Evolutionary conservation across 768 basidiomycete species (phyloP).

Genomic region (Mycena alexandri): DNA sequence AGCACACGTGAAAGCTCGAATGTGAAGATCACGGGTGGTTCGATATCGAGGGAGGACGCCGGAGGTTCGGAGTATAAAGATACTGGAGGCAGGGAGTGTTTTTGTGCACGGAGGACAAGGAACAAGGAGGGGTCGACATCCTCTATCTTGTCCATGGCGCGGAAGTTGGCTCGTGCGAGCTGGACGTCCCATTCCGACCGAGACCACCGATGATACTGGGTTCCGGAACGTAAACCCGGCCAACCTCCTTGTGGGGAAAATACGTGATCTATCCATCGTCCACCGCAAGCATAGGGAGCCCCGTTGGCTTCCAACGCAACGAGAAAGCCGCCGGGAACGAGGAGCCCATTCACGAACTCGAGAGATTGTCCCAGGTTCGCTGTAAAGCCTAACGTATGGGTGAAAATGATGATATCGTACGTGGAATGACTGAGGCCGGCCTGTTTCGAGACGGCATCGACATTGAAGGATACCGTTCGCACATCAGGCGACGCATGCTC

Average conservation of each 20-base stretch:
- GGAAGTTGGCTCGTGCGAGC: background rate
- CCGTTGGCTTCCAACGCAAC: constrained; percentile 24
- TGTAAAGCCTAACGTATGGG: constrained; percentile 24
- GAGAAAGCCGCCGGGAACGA: constrained; percentile 25
- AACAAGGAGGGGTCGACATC: background rate
- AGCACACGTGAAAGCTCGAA: background rate
- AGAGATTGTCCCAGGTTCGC: constrained; percentile 16
- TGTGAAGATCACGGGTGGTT: background rate
- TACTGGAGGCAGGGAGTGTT: background rate
- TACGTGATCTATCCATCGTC: constrained; percentile 17
- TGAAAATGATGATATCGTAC: constrained; percentile 19
- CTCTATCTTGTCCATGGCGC: background rate
- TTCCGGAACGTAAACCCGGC: constrained; percentile 23
- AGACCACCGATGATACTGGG: constrained; percentile 19
- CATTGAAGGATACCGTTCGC: constrained; percentile 17
- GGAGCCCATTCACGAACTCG: constrained; percentile 13
- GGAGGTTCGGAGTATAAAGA: background rate
- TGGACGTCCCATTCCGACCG: background rate
- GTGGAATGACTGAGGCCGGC: constrained; percentile 13
- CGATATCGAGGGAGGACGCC: background rate
- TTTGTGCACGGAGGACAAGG: background rate
- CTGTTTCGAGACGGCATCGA: constrained; percentile 20
- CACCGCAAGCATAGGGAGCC: constrained; percentile 7
- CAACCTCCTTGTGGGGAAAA: constrained; percentile 16
- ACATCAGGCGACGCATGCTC: constrained; percentile 22